Conservation (phyloP, 2,329 filamentous ascomycete species). For the Colletotrichum eleusines region DNA sequence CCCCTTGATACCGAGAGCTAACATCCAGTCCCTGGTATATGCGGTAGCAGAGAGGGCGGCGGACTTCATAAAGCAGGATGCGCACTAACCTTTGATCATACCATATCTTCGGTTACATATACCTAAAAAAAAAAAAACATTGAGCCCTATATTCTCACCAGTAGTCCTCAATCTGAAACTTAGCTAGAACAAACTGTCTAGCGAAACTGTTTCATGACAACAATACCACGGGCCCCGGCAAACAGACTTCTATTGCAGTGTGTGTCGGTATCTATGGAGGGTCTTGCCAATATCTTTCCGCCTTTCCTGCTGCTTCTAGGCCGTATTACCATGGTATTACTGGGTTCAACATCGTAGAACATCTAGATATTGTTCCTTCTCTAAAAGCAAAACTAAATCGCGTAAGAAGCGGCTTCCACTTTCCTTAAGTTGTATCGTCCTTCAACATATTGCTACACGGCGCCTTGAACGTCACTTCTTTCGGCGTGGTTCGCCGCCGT, state of each 20-base stretch:
- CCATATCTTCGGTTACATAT: no score
- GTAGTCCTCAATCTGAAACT: no score
- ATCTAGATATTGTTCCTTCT: not conserved
- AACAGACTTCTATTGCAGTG: not conserved
- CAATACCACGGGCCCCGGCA: not conserved
- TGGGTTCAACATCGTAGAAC: not conserved
- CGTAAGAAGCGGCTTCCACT: no score
- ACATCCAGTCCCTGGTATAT: conserved; percentile 51
- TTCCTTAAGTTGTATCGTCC: not conserved
- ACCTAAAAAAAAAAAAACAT: no score
- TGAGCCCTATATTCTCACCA: no score
- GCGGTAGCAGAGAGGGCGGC: conserved; percentile 51
- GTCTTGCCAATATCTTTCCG: not conserved
- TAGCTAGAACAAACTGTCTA: not conserved
- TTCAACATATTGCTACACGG: no score
- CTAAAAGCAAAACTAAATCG: no score
- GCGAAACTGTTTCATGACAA: not conserved
- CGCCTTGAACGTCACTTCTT: not conserved
- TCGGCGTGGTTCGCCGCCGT: no score
- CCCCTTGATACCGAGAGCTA: conserved; percentile 48
- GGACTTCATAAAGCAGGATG: conserved; percentile 31
- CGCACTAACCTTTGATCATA: not conserved
- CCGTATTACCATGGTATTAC: not conserved
- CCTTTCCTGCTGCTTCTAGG: no score
- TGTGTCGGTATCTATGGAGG: not conserved